Base-by-base conservation (phyloP, 2,329 filamentous ascomycete genomes). In the Neofusicoccum sp. region DNA sequence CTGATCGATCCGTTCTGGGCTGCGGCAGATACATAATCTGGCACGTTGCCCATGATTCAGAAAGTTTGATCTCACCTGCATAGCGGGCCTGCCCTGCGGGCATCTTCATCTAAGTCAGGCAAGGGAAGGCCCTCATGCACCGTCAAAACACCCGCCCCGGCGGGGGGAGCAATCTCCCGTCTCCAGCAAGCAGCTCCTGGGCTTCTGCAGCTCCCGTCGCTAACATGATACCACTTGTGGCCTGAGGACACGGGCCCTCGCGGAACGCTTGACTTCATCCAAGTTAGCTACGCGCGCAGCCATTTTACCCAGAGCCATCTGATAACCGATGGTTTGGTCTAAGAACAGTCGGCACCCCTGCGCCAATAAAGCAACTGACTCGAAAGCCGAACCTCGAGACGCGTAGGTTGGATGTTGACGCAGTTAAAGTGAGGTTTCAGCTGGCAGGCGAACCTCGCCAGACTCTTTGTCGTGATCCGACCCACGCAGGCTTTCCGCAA, bases 361-460 rank as follows among this genome's bases (percentile, higher is more conserved):
- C 34, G 11, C 51, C 51, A 56, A 56, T 43, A 56, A 56, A 56
- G 36, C 51, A 56, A 56, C 31, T 56, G 51, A 56, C 51, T 56
- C 51, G 51, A 41, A 33, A 33, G 51, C 38, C 38, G 38, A 43
- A 12, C n/a, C 30, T 43, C 26, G 51, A 43, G 51, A 28, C 51
- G 28, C 38, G 38, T 38, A 56, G 51, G 34, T 33, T 41, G 49
- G 34, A 53, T 53, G 14, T 53, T 38, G 48, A 26, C 36, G 49
- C 49, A 41, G 36, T 20, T 36, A 41, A 30, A 26, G 11, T 33
- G 28, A 56, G 51, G 51, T 56, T 56, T 56, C 38, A 56, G 51
- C 51, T 44, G 36, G 24, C 34, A 56, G 36, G 51, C 38, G 51
- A 56, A 56, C 20, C 38, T 33, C 45, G 38, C 20, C 20, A 20